A percentile compares a stretch with the other conserved stretches of the same genome.
Evolutionary conservation across 345 rosid species (phyloP).

Genomic region (Eucalyptus regnans): DNA sequence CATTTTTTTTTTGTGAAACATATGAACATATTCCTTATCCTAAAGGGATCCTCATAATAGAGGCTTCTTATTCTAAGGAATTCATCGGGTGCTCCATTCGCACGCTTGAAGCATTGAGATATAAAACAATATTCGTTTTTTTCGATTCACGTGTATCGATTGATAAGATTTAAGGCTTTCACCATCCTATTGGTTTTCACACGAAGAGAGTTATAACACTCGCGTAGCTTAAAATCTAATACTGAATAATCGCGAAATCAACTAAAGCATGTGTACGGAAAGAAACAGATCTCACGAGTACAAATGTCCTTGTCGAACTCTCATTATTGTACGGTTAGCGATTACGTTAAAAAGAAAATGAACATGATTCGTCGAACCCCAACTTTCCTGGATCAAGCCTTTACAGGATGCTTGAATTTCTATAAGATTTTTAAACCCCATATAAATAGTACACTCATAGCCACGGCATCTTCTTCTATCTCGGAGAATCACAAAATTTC

Average conservation of each 20-base stretch:
- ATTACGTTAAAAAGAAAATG: background rate
- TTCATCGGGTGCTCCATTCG: background rate
- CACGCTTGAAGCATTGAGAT: background rate
- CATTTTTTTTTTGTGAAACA: background rate
- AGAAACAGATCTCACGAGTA: background rate
- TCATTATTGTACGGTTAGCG: background rate
- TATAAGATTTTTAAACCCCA: background rate
- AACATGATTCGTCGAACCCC: background rate
- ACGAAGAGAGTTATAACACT: too few species aligned
- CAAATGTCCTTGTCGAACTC: background rate
- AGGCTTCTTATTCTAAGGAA: background rate
- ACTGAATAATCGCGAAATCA: too few species aligned
- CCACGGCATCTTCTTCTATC: too few species aligned
- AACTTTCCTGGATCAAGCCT: background rate
- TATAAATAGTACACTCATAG: too few species aligned
- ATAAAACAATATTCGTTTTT: background rate
- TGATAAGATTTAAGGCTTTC: background rate
- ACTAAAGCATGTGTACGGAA: background rate
- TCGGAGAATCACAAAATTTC: too few species aligned
- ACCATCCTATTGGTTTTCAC: background rate
- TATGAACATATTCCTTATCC: background rate
- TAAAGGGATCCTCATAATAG: background rate
- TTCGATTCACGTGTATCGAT: background rate
- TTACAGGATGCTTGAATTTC: background rate
- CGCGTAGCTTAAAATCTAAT: background rate